Base-by-base conservation (phyloP, 495 filamentous ascomycete genomes). In the Choiromyces venosus region DNA sequence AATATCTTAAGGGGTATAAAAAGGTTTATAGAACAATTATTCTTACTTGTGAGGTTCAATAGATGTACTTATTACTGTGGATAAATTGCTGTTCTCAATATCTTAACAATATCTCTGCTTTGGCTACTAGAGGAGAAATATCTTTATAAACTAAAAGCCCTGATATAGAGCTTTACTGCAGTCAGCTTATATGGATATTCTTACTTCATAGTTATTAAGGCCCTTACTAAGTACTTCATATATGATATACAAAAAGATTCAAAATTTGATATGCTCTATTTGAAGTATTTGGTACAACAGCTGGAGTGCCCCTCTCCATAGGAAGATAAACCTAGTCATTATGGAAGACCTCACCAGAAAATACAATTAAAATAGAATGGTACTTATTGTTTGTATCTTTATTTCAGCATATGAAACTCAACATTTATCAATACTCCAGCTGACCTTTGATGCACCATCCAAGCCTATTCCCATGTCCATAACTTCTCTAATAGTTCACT, bases 281-380 rank as follows among this genome's bases (percentile, higher is more conserved):
- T 76, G 40, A 72, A 36, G 35, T 69, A 37, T 16, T 19, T 77
- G 33, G 38, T 77, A 10, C 42, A 68, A 3, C 66, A 65, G 12
- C 29, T 46, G 25, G 75, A 77, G 25, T 39, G 69, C 33, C 75
- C 75, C 14, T 37, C 64, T 7, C 72, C 72, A 25, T 77, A 73
- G 75, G 37, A 70, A 12, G 74, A 73, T 12, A 72, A 36, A 19
- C 35, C 72, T 2, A 35, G 35, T 14, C 73, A 76, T 4, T 69
- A 77, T 14, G 21, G 29, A 37, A 37, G 36, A 25, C 46, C 46
- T n/a, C 10, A n/a, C 9, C 46, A 56, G 12, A 39, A 68, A 12
- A 77, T 77, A n/a, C 74, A 73, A 38, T 56, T 39, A 12, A 77
- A 76, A 38, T 77, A 73, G 75, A 76, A 76, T 35, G 75, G 75